Evolutionary conservation across 306 rosid species (phyloP).

Genomic region (Vigna nakashimae): DNA sequence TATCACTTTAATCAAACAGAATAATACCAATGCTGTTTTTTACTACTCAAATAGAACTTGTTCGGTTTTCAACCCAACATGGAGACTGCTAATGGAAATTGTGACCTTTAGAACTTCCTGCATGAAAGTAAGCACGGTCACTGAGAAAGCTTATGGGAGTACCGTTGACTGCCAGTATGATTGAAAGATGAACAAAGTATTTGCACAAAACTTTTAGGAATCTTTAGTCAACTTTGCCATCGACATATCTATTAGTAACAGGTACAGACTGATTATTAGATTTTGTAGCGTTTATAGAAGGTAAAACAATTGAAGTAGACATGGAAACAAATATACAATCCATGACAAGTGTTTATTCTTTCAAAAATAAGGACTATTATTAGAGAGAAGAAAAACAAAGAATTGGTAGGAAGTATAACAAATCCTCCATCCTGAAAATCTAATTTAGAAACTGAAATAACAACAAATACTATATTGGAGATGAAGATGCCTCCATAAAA

Average conservation of each 20-base stretch:
- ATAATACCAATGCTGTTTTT: not conserved
- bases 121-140: slow-evolving; percentile 35
- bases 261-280: slow-evolving; percentile 14
- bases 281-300: slow-evolving; percentile 12
- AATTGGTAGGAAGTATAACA: slow-evolving; percentile 9
- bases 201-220: slow-evolving; percentile 14
- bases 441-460: slow-evolving; percentile 8
- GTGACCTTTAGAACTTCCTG: slow-evolving; percentile 42
- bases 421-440: not conserved
- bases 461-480: not conserved
- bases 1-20: too few species aligned
- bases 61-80: slow-evolving; percentile 24
- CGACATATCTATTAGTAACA: slow-evolving; percentile 20
- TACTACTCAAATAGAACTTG: slow-evolving; percentile 3
- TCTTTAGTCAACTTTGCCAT: slow-evolving; percentile 14
- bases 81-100: slow-evolving; percentile 19
- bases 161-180: slow-evolving; percentile 2
- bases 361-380: not conserved
- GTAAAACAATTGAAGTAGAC: slow-evolving; percentile 14
- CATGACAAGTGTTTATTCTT: not conserved
- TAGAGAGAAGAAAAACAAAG: slow-evolving; percentile 12
- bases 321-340: slow-evolving; percentile 2
- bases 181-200: not conserved
- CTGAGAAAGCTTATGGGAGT: not conserved
- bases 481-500: not conserved